Conservation (phyloP, 2,329 filamentous ascomycete genomes). For the Macrophomina tecta region DNA sequence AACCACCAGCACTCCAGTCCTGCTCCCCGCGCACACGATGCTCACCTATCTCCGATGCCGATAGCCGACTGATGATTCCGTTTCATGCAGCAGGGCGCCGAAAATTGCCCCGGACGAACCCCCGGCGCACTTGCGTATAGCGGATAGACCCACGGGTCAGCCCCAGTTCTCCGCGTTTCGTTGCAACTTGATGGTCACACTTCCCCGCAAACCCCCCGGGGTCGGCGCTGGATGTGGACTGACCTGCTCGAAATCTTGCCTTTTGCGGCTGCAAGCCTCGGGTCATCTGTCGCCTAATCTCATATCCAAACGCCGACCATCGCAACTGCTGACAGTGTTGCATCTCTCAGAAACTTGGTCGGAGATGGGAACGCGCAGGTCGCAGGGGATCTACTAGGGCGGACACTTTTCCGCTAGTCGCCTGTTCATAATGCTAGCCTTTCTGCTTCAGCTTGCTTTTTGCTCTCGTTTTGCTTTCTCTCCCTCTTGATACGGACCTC, state of each 20-base stretch:
- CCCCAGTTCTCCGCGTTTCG: slow-evolving; percentile 24
- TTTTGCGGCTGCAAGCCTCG: slow-evolving; percentile 5
- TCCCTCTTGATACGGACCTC: not conserved
- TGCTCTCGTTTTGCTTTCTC: not conserved
- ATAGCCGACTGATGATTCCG: not conserved
- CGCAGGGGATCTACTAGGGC: slow-evolving; percentile 1
- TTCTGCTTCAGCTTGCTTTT: not conserved
- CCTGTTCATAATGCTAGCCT: slow-evolving; percentile 15
- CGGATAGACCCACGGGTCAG: not conserved
- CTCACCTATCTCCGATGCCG: not conserved
- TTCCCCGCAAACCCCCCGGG: slow-evolving; percentile 17
- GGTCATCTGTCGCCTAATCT: slow-evolving; percentile 24
- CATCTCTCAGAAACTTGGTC: not conserved
- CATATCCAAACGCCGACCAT: not conserved
- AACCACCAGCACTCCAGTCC: not conserved
- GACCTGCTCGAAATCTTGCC: slow-evolving; percentile 5
- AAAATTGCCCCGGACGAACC: slow-evolving; percentile 14
- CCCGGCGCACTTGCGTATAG: slow-evolving; percentile 9
- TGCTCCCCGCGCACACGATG: not conserved
- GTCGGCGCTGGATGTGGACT: slow-evolving; percentile 14
- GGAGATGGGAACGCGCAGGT: not conserved
- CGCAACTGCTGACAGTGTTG: not conserved
- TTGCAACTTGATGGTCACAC: slow-evolving; percentile 1
- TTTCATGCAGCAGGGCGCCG: slow-evolving; percentile 3
- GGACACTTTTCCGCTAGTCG: slow-evolving; percentile 13